Percentiles rank a stretch among this genome's conserved stretches.
phyloP scores from a whole-genome alignment of 2,329 filamentous ascomycete genomes.

The Cladosporium sp. region DNA sequence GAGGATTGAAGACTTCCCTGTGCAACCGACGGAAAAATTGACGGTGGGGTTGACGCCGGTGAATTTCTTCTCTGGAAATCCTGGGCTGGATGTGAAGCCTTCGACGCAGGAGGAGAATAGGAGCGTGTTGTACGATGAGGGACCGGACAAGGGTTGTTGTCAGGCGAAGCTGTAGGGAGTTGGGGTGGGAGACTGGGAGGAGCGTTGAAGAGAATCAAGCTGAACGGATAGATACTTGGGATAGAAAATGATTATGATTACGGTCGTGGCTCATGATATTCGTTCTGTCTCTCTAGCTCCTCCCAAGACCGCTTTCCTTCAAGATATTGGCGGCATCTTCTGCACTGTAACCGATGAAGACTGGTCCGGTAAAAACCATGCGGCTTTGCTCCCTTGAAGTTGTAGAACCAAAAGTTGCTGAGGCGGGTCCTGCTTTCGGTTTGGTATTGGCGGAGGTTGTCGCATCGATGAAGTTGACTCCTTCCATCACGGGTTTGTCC shows the following conservation, averaged over 20 bases:
- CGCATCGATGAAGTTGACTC: constrained; percentile 9
- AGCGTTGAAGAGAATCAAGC: no score
- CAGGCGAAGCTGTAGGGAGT: background rate
- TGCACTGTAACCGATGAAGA: constrained; percentile 87
- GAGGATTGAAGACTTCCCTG: constrained; percentile 49
- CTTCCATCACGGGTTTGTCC: background rate
- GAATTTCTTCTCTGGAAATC: constrained; percentile 53
- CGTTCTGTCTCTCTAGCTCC: background rate
- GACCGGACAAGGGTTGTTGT: background rate
- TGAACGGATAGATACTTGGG: no score
- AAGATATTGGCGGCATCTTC: constrained; percentile 77
- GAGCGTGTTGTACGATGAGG: constrained; percentile 23
- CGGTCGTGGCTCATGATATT: constrained; percentile 1
- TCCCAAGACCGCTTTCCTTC: constrained; percentile 39
- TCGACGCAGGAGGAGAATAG: constrained; percentile 46
- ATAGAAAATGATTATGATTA: constrained; percentile 5
- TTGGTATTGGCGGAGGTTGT: background rate
- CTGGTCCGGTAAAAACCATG: constrained; percentile 87
- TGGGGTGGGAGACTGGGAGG: no score
- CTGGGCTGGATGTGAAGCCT: constrained; percentile 49
- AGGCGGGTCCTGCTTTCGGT: background rate
- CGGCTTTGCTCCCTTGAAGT: constrained; percentile 46
- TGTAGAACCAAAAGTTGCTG: background rate
- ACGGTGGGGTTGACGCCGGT: constrained; percentile 46
- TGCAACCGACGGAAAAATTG: constrained; percentile 48